Evolutionary conservation across 176 grass and related monocot genomes (phyloP).

Genomic region (Musa troglodytarum): DNA sequence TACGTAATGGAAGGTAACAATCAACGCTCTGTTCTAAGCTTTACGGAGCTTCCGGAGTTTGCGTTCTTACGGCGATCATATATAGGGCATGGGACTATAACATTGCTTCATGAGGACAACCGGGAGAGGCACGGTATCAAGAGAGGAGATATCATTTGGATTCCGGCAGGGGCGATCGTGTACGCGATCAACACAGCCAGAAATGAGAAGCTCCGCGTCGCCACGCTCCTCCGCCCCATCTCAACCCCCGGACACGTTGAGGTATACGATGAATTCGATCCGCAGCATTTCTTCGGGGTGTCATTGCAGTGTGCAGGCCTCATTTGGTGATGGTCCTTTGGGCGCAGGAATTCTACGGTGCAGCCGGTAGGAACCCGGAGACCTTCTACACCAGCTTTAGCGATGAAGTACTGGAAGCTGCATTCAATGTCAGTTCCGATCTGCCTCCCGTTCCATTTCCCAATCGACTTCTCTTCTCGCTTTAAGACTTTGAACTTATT

Average conservation of each 20-base stretch:
- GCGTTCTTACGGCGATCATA: background rate
- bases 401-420: slow-evolving; percentile 50
- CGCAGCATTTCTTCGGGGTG: too few species aligned
- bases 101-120: slow-evolving; percentile 24
- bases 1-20: slow-evolving; percentile 40
- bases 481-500: background rate
- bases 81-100: slow-evolving; percentile 43
- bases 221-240: slow-evolving; percentile 48
- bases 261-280: slow-evolving; percentile 16
- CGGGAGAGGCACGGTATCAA: slow-evolving; percentile 47
- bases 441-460: too few species aligned
- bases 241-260: slow-evolving; percentile 40
- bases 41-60: background rate
- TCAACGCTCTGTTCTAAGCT: background rate
- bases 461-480: too few species aligned
- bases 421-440: slow-evolving; percentile 45
- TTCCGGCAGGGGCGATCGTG: slow-evolving; percentile 48
- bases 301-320: too few species aligned
- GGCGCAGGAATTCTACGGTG: slow-evolving; percentile 43
- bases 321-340: too few species aligned
- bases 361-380: slow-evolving; percentile 32
- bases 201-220: slow-evolving; percentile 38
- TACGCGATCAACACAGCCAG: slow-evolving; percentile 56
- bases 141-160: slow-evolving; percentile 53
- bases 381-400: slow-evolving; percentile 60